Evolutionary conservation across 352 stramenopile species (phyloP).

Genomic region (Globisporangium barbulae): DNA sequence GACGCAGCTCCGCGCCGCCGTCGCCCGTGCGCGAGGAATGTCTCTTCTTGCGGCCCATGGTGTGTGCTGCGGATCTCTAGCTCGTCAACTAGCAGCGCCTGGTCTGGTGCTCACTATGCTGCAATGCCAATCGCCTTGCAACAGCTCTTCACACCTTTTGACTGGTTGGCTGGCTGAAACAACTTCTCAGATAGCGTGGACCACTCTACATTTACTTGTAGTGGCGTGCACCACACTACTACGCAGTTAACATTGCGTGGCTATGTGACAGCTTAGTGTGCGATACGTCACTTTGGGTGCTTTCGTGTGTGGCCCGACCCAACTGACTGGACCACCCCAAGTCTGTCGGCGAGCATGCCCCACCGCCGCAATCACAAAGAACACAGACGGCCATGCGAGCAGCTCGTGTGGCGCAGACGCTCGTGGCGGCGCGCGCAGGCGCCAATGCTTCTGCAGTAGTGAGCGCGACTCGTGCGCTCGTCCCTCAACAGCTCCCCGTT

Average conservation of each 20-base stretch:
- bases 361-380: conserved; percentile 10
- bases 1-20: conserved; percentile 65
- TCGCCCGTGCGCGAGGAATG: conserved; percentile 76
- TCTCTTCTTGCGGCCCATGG: conserved; percentile 69
- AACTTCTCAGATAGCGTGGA: conserved; percentile 4
- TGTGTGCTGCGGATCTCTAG: conserved; percentile 11
- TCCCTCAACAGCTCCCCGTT: not conserved
- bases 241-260: not conserved
- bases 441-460: not conserved
- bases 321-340: conserved; percentile 9
- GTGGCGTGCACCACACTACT: conserved; percentile 16
- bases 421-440: conserved; percentile 4
- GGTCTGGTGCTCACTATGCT: conserved; percentile 10
- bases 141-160: conserved; percentile 26
- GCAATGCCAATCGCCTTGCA: conserved; percentile 10
- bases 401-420: conserved; percentile 10
- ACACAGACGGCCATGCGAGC: conserved; percentile 14
- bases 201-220: not conserved
- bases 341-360: not conserved
- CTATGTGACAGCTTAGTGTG: conserved; percentile 3
- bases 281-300: conserved; percentile 1
- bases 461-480: not conserved
- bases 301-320: not conserved
- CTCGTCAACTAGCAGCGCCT: conserved; percentile 6
- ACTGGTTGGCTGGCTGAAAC: conserved; percentile 23